Evolutionary conservation across 1,284 basidiomycete genomes (phyloP).

Genomic region (Hymenochaete sp.): DNA sequence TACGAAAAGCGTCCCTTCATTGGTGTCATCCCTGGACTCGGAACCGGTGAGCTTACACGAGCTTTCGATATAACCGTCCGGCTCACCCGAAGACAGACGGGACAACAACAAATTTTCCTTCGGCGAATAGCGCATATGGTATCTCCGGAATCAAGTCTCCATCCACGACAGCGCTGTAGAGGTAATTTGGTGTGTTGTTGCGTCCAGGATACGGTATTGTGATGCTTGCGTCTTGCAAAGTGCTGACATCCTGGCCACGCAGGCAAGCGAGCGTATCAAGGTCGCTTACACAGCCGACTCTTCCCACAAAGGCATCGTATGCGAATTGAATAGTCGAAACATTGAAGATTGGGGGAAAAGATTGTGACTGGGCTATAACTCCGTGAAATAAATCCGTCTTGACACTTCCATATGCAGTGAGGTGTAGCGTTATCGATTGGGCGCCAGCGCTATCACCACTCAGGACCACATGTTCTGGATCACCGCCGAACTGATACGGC

Average conservation of each 20-base stretch:
- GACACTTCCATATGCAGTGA: slow-evolving; percentile 44
- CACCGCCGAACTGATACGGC: slow-evolving; percentile 46
- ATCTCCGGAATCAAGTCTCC: slow-evolving; percentile 19
- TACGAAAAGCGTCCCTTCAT: slow-evolving; percentile 20
- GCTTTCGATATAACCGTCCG: not conserved
- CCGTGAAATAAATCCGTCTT: slow-evolving; percentile 20
- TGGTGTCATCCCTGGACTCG: slow-evolving; percentile 20
- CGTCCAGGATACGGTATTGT: slow-evolving; percentile 19
- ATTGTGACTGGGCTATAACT: slow-evolving; percentile 20
- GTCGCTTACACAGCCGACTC: slow-evolving; percentile 18
- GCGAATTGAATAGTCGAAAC: slow-evolving; percentile 20
- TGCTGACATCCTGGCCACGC: slow-evolving; percentile 16
- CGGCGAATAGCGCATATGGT: slow-evolving; percentile 17
- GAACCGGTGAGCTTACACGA: not conserved
- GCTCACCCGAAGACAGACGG: slow-evolving; percentile 21
- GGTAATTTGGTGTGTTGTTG: slow-evolving; percentile 16
- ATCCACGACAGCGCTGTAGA: slow-evolving; percentile 19
- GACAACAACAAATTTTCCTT: slow-evolving; percentile 21
- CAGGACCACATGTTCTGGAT: slow-evolving; percentile 46
- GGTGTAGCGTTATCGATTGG: slow-evolving; percentile 45
- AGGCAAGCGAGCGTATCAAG: slow-evolving; percentile 18
- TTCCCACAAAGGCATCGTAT: slow-evolving; percentile 18
- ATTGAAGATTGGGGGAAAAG: slow-evolving; percentile 19
- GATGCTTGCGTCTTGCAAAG: slow-evolving; percentile 18
- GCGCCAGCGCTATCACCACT: slow-evolving; percentile 58